phyloP scores from a whole-genome alignment of 345 rosid genomes.

The Dovyalis caffra region DNA sequence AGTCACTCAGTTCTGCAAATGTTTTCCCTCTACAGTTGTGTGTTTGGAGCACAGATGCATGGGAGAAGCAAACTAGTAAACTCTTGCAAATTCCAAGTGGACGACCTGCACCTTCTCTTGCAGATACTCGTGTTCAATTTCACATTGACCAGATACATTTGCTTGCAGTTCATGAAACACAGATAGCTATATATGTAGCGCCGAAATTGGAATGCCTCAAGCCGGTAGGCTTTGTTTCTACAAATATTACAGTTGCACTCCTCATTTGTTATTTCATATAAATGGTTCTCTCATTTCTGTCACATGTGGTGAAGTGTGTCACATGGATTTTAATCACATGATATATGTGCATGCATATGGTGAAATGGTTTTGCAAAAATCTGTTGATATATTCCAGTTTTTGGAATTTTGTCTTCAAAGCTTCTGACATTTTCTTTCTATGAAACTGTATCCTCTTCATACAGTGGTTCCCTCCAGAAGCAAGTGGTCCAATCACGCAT shows the following conservation, averaged over 20 bases:
- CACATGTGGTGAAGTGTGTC: neutral
- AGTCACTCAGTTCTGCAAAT: neutral
- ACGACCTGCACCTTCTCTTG: slow-evolving; percentile 42
- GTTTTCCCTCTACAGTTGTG: slow-evolving; percentile 47
- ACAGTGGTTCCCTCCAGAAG: slow-evolving; percentile 66
- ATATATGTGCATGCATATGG: neutral
- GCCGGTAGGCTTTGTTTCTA: slow-evolving; percentile 44
- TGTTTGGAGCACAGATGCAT: slow-evolving; percentile 76
- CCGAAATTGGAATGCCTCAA: slow-evolving; percentile 62
- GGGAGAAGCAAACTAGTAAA: slow-evolving; percentile 67
- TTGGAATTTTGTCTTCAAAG: neutral
- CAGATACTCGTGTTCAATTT: slow-evolving; percentile 82
- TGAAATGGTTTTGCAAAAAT: neutral
- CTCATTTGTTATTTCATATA: neutral
- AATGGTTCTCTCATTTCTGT: neutral
- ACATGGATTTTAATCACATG: neutral
- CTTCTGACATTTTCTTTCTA: slow-evolving; percentile 1
- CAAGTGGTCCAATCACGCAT: slow-evolving; percentile 68
- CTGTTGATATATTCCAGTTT: neutral
- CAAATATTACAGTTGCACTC: neutral
- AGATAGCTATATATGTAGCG: slow-evolving; percentile 70
- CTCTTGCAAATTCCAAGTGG: slow-evolving; percentile 53
- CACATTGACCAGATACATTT: slow-evolving; percentile 65
- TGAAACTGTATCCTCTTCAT: slow-evolving; percentile 20
- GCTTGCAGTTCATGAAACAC: slow-evolving; percentile 75